These are phyloP conservation scores for Xylaria sp. DNA, from an alignment of 2,329 filamentous ascomycete species.

Conservation along the genomic window DNA sequence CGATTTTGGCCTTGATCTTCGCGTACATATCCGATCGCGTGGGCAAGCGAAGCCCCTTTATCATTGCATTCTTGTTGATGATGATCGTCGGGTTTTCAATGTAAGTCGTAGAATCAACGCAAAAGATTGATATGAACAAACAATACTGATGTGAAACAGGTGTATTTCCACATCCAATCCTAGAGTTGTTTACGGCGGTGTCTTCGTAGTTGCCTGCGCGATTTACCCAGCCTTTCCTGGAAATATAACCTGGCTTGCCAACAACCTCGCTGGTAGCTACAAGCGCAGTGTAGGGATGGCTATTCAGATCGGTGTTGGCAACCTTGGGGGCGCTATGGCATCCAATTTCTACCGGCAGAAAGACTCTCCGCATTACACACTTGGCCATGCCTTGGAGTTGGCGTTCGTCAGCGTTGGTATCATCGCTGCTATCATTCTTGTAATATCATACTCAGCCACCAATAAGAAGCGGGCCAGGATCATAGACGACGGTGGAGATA, in stretches of 20 bases:
- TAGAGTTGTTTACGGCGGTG: constrained; percentile 70
- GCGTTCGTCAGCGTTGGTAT: constrained; percentile 52
- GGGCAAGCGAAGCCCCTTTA: constrained; percentile 57
- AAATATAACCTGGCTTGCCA: constrained; percentile 76
- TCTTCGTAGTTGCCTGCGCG: constrained; percentile 74
- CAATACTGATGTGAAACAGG: constrained; percentile 44
- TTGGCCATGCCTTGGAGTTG: constrained; percentile 55
- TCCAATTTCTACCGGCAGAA: constrained; percentile 69
- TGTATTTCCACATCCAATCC: constrained; percentile 62
- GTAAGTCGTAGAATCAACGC: constrained; percentile 33
- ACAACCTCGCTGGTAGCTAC: constrained; percentile 69
- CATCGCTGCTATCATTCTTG: constrained; percentile 46
- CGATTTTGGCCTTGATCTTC: constrained; percentile 56
- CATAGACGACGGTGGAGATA: constrained; percentile 48
- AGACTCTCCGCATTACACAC: constrained; percentile 51
- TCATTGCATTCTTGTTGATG: constrained; percentile 54
- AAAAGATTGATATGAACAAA: not conserved
- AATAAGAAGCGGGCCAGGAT: constrained; percentile 60
- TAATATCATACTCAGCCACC: constrained; percentile 56
- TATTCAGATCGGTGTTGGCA: constrained; percentile 64
- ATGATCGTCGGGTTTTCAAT: constrained; percentile 62
- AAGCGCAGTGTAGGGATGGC: constrained; percentile 71
- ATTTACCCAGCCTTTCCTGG: constrained; percentile 82
- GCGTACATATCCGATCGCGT: constrained; percentile 59
- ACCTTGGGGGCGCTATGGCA: constrained; percentile 65